Evolutionary conservation across 1,284 basidiomycete species (phyloP).

Genomic region (Trametes hirsuta): DNA sequence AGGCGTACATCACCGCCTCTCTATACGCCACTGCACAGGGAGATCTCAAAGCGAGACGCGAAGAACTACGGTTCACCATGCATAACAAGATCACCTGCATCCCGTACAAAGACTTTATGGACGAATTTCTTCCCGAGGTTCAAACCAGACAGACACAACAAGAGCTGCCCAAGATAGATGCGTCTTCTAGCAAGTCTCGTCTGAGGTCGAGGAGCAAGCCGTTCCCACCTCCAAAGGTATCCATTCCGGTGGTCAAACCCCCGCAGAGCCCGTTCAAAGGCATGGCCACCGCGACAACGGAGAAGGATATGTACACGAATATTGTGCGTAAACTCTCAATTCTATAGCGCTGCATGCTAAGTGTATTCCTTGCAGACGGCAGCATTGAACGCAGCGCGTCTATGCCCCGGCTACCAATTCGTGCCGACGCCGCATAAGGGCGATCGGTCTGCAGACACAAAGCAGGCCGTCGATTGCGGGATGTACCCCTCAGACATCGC

Average conservation of each 20-base stretch:
- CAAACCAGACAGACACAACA: too few species aligned
- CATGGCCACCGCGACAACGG: not conserved
- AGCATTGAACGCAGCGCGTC: constrained; percentile 3
- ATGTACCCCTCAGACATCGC: not conserved
- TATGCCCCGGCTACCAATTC: constrained; percentile 1
- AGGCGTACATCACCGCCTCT: not conserved
- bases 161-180: not conserved
- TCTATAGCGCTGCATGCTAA: not conserved
- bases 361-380: not conserved
- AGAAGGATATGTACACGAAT: not conserved
- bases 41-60: not conserved
- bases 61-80: not conserved
- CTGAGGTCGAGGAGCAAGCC: not conserved
- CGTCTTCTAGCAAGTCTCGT: too few species aligned
- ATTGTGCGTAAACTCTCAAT: not conserved
- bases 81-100: not conserved
- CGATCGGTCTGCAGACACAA: not conserved
- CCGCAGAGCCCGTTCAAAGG: not conserved
- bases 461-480: constrained; percentile 2
- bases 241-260: not conserved
- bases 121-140: not conserved
- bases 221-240: not conserved
- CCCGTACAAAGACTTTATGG: not conserved
- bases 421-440: not conserved
- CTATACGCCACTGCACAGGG: not conserved